Evolutionary conservation across 2,329 filamentous ascomycete species (phyloP).

Genomic region (Tolypocladium paradoxum): DNA sequence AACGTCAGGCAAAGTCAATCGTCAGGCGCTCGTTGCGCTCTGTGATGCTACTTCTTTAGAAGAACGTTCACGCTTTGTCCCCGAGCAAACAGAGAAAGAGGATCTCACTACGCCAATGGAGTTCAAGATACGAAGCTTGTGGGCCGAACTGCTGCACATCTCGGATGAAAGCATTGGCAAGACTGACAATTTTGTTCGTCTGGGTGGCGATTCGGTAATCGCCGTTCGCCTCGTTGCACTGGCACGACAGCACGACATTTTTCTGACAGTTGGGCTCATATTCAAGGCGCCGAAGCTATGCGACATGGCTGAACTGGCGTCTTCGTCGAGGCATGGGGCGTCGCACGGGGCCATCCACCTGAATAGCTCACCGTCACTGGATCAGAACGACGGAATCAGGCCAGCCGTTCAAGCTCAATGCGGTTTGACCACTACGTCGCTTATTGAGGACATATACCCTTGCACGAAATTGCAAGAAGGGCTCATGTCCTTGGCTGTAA

Average conservation of each 20-base stretch:
- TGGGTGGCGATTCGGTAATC: not conserved
- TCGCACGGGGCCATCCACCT: too few relatives aligned
- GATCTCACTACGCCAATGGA: not conserved
- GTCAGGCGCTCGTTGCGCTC: not conserved
- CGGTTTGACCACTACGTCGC: not conserved
- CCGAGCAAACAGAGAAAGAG: constrained; percentile 5
- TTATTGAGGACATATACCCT: not conserved
- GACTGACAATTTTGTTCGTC: not conserved
- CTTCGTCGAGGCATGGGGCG: not conserved
- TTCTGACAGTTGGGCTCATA: not conserved
- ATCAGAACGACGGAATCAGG: not conserved
- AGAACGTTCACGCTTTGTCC: not conserved
- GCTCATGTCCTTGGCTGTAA: not conserved
- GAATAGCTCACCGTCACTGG: too few relatives aligned
- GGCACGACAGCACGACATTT: not conserved
- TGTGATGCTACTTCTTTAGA: not conserved
- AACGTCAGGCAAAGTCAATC: constrained; percentile 3
- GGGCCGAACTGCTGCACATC: constrained; percentile 6
- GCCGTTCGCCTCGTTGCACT: not conserved
- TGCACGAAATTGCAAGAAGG: not conserved
- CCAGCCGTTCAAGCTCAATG: not conserved
- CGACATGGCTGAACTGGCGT: not conserved
- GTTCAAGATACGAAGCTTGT: constrained; percentile 6
- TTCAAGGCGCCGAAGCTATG: not conserved
- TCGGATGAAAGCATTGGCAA: constrained; percentile 2